A percentile compares a stretch with the other conserved stretches of the same genome.
Evolutionary conservation across 371 early-diverging fungal species (phyloP).

Genomic region (Haplosporangium sp.): DNA sequence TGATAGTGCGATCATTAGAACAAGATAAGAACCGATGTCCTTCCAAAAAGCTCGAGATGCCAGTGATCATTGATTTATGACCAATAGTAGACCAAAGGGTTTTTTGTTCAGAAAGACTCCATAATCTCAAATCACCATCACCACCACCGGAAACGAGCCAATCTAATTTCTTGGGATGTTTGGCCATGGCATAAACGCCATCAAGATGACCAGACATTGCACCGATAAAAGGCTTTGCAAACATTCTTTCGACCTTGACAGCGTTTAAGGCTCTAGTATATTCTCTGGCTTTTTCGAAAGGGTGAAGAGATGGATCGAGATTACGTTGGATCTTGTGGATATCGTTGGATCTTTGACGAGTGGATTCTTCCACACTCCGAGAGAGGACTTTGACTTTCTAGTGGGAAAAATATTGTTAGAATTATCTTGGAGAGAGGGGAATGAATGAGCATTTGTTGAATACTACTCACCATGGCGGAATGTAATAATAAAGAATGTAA

Average conservation of each 20-base stretch:
- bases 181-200: constrained; percentile 96
- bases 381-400: constrained; percentile 93
- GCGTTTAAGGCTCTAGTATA: constrained; percentile 97
- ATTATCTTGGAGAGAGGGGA: background rate
- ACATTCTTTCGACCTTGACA: constrained; percentile 96
- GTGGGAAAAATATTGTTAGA: constrained; percentile 5
- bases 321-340: constrained; percentile 92
- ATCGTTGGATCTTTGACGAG: constrained; percentile 89
- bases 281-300: constrained; percentile 97
- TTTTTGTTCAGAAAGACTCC: constrained; percentile 82
- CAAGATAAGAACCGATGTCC: constrained; percentile 83
- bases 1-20: constrained; percentile 90
- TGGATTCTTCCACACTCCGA: constrained; percentile 82
- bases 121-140: constrained; percentile 93
- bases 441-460: too few species aligned
- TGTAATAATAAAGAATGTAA: background rate
- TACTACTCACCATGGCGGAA: background rate
- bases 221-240: constrained; percentile 98
- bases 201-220: constrained; percentile 94
- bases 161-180: constrained; percentile 87
- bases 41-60: constrained; percentile 77
- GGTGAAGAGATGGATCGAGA: constrained; percentile 93
- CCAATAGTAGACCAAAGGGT: constrained; percentile 81
- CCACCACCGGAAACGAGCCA: constrained; percentile 90
- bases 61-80: constrained; percentile 86